phyloP scores from a whole-genome alignment of 2,329 filamentous ascomycete genomes.

The Alternaria sp. region DNA sequence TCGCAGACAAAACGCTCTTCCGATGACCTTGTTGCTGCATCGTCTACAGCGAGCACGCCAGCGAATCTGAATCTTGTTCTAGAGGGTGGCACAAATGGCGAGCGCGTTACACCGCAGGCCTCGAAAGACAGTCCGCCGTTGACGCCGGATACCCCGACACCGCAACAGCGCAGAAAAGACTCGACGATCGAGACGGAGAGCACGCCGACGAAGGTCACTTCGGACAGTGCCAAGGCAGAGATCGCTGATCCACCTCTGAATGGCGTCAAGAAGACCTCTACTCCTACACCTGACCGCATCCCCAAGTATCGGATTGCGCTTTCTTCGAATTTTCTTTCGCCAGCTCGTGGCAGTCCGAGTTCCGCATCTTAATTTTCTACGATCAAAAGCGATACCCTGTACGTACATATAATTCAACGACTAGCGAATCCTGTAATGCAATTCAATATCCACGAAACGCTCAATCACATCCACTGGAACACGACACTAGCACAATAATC shows the following conservation, averaged over 20 bases:
- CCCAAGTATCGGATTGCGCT: constrained; percentile 45
- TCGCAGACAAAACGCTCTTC: constrained; percentile 44
- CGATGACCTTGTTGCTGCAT: constrained; percentile 40
- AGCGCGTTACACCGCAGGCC: constrained; percentile 18
- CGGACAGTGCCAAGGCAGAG: not conserved
- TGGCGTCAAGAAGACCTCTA: not conserved
- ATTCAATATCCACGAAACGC: not conserved
- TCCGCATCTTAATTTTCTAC: not conserved
- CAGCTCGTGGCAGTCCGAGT: constrained; percentile 7
- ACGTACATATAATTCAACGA: not conserved
- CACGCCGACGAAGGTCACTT: constrained; percentile 12
- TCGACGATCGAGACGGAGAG: constrained; percentile 5
- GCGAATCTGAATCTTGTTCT: constrained; percentile 20
- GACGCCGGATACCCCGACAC: constrained; percentile 30
- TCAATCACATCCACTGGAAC: not conserved
- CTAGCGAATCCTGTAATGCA: not conserved
- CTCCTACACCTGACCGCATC: constrained; percentile 20
- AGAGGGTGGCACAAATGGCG: constrained; percentile 23
- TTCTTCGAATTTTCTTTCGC: constrained; percentile 33
- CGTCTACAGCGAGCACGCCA: constrained; percentile 34
- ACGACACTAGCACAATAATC: not conserved
- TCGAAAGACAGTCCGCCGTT: constrained; percentile 19
- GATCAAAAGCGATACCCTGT: constrained; percentile 6
- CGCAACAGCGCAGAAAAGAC: constrained; percentile 24
- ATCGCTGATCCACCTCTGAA: not conserved